Conservation (phyloP, 2,329 filamentous ascomycete genomes). For the Onygenales sp. region DNA sequence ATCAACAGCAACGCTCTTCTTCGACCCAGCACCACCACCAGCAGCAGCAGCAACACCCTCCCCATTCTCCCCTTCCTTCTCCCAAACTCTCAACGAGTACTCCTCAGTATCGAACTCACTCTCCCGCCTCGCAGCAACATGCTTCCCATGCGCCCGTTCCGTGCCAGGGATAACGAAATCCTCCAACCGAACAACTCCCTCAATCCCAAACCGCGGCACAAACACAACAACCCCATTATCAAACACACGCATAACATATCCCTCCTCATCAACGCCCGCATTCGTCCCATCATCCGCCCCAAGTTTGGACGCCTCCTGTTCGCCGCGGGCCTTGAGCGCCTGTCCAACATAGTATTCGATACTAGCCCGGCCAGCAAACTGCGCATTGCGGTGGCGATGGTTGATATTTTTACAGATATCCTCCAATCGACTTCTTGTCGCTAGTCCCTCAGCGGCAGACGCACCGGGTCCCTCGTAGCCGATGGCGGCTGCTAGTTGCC, state of each 20-base stretch:
- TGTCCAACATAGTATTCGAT: constrained; percentile 98
- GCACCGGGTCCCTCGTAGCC: constrained; percentile 60
- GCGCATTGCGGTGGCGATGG: constrained; percentile 89
- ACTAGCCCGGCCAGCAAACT: constrained; percentile 85
- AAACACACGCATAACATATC: constrained; percentile 94
- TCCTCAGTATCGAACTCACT: constrained; percentile 77
- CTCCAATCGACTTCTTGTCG: constrained; percentile 76
- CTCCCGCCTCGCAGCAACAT: constrained; percentile 44
- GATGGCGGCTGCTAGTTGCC: constrained; percentile 91
- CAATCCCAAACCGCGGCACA: constrained; percentile 90
- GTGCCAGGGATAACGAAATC: constrained; percentile 57
- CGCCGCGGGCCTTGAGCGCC: constrained; percentile 66
- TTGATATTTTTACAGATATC: constrained; percentile 98
- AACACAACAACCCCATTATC: constrained; percentile 96
- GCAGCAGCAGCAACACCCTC: constrained; percentile 26
- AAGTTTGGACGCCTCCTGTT: constrained; percentile 25
- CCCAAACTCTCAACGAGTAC: constrained; percentile 59
- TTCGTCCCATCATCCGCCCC: constrained; percentile 16
- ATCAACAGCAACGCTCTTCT: constrained; percentile 50
- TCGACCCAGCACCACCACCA: constrained; percentile 26
- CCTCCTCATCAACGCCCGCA: constrained; percentile 63
- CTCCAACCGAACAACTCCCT: constrained; percentile 76
- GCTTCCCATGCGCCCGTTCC: constrained; percentile 14
- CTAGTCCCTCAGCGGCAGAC: constrained; percentile 68
- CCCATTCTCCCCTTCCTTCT: constrained; percentile 42